Evolutionary conservation across 2,329 filamentous ascomycete species (phyloP), one percentile per base, ranked within the genome.

Genomic region (Trichoderma sp.): DNA sequence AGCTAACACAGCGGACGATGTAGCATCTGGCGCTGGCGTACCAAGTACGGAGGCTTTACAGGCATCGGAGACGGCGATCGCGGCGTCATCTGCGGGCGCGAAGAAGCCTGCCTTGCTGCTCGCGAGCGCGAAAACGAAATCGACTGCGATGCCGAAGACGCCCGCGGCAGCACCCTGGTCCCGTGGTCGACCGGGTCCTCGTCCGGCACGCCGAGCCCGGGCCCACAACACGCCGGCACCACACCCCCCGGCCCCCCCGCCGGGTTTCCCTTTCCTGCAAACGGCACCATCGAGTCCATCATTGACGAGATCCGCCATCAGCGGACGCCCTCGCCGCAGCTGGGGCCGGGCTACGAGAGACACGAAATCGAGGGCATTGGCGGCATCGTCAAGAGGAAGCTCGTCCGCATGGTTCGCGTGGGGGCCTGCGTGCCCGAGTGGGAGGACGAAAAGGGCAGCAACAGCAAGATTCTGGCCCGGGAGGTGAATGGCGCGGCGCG

Each of bases 291-390:
- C 24, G 74, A 74, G 21, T 69, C 70, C 2, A 72, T 78, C 7
- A 73, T 79, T 13, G 78, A 77, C 13, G 76, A 79, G 49, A 73
- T 79, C 19, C 74, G 76, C 8, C 72, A 79, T 29, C 73, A 79
- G 47, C 79, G 83, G 37, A 86, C 83, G 31, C 82, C 84, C 16
- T 83, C 82, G 21, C 79, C 83, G 68, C 80, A 87, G 79, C 85
- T 86, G 73, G 82, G 91, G 70, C 85, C 92, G 0, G 94, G 94
- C 3, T 97, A 97, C 76, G 86, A 89, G 68, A 86, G 92, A 53
- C 94, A 97, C 76, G 94, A 97, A 80, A 92, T 97, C 70, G 93
- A 97, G 76, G 94, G 94, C 2, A 92, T 97, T 56, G 94, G 94
- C 13, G 94, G 94, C 0, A 87, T 91, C 16, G 88, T 97, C 65